These are phyloP conservation scores for Nicotiana obtusifolia DNA, from an alignment of 257 asterid species.

Conservation along the genomic window DNA sequence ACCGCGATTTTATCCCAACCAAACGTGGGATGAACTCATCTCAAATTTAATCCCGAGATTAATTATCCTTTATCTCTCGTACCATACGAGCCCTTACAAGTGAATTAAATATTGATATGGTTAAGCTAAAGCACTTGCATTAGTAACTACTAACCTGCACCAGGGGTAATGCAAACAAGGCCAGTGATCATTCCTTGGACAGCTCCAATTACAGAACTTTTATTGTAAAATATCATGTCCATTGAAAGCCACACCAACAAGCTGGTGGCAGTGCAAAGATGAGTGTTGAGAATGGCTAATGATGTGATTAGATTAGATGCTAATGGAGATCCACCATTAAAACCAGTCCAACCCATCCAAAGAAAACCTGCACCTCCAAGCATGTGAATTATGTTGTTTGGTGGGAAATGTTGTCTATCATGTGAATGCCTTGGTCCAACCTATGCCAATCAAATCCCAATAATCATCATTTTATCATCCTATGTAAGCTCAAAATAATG, in stretches of 20 bases:
- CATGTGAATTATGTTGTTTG: slow-evolving; percentile 68
- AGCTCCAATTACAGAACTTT: slow-evolving; percentile 73
- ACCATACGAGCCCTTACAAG: too few species aligned
- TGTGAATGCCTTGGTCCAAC: slow-evolving; percentile 60
- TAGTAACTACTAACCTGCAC: slow-evolving; percentile 32
- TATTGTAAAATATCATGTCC: slow-evolving; percentile 49
- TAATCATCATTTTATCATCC: background rate
- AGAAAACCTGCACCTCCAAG: slow-evolving; percentile 74
- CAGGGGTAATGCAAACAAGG: slow-evolving; percentile 81
- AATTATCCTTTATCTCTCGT: too few species aligned
- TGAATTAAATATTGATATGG: too few species aligned
- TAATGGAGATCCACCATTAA: slow-evolving; percentile 69
- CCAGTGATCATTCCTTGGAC: slow-evolving; percentile 85
- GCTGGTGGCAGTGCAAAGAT: slow-evolving; percentile 71
- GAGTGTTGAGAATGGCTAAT: slow-evolving; percentile 63
- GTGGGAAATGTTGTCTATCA: slow-evolving; percentile 69
- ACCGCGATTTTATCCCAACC: too few species aligned
- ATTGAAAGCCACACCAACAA: slow-evolving; percentile 66
- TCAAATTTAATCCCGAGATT: too few species aligned
- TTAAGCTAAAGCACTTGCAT: too few species aligned
- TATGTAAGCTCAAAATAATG: too few species aligned
- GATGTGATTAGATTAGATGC: slow-evolving; percentile 44
- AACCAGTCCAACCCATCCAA: slow-evolving; percentile 85
- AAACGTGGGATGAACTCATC: too few species aligned
- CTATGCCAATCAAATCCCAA: slow-evolving; percentile 20